Conservation (phyloP, 2,329 filamentous ascomycete species). For the Colletotrichum truncatum region DNA sequence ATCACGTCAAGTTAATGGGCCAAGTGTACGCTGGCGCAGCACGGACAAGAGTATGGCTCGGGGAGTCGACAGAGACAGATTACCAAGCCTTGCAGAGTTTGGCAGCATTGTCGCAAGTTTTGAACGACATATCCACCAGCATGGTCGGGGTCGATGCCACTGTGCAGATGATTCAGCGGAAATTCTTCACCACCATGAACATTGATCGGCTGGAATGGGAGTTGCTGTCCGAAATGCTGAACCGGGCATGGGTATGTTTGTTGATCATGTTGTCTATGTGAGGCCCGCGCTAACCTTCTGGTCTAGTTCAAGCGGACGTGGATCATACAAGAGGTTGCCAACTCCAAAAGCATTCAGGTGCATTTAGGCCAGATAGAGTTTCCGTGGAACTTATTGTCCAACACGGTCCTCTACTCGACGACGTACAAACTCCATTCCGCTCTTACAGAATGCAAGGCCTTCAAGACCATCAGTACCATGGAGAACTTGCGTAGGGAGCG, state of each 20-base stretch:
- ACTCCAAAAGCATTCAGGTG: background rate
- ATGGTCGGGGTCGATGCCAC: background rate
- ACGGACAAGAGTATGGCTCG: conserved; percentile 22
- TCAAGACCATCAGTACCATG: conserved; percentile 11
- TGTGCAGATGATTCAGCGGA: background rate
- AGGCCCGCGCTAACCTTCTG: background rate
- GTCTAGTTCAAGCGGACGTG: conserved; percentile 25
- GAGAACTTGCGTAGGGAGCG: background rate
- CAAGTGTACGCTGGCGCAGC: conserved; percentile 17
- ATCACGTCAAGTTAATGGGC: conserved; percentile 29
- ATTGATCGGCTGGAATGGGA: conserved; percentile 6
- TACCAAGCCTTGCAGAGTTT: background rate
- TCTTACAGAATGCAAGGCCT: conserved; percentile 10
- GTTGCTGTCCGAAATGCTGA: conserved; percentile 6
- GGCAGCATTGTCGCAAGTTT: background rate
- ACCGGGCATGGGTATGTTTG: conserved; percentile 12
- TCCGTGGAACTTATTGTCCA: background rate
- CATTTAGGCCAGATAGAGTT: conserved; percentile 9
- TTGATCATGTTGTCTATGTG: background rate
- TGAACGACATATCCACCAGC: background rate
- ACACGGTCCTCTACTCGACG: background rate
- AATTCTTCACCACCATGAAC: background rate
- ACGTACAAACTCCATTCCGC: background rate
- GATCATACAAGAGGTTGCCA: conserved; percentile 28
- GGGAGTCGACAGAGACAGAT: conserved; percentile 24